Percentiles rank a stretch among this genome's conserved stretches.
These are phyloP conservation scores for Ceratobasidium papillatum DNA, from an alignment of 1,284 basidiomycete species.

Conservation along the genomic window DNA sequence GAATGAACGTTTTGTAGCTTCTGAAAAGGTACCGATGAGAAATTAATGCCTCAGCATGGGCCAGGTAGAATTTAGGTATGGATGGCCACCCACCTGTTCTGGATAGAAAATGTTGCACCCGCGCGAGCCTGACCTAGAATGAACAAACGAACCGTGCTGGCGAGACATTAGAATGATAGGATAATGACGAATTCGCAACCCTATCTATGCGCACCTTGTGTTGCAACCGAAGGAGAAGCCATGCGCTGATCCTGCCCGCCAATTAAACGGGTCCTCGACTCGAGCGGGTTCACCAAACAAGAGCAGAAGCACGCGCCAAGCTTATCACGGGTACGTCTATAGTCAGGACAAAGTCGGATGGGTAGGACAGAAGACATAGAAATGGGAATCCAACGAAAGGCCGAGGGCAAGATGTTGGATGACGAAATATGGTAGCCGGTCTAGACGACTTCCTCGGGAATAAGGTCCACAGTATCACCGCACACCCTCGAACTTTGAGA, in stretches of 20 bases:
- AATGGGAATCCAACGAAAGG: neutral
- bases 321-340: neutral
- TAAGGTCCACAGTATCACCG: constrained; percentile 28
- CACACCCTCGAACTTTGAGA: constrained; percentile 27
- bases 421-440: neutral
- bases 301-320: constrained; percentile 8
- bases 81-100: neutral
- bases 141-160: neutral
- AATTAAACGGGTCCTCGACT: neutral
- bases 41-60: neutral
- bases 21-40: neutral
- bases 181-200: neutral
- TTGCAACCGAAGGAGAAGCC: neutral
- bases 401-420: neutral
- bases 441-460: constrained; percentile 11
- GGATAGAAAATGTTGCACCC: neutral
- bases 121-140: neutral
- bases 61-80: neutral
- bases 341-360: neutral
- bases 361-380: neutral
- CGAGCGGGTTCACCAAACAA: neutral
- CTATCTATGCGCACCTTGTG: constrained; percentile 7
- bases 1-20: neutral
- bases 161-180: neutral
- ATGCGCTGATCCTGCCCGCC: neutral